Evolutionary conservation across 2,329 filamentous ascomycete genomes (phyloP).

Genomic region (Phymatotrichopsis omnivora): DNA sequence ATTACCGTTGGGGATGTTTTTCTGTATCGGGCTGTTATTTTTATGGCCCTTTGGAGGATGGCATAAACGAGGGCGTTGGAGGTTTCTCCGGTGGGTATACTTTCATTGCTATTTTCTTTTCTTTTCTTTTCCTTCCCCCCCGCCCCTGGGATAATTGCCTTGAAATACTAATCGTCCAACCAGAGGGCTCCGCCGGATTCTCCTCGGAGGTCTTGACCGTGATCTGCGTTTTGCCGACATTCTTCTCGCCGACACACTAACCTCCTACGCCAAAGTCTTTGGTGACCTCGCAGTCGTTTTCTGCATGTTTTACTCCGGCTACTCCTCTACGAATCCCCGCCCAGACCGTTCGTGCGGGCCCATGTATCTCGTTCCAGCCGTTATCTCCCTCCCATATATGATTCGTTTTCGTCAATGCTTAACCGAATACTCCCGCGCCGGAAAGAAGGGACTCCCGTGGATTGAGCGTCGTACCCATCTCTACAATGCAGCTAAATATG

Average conservation of each 20-base stretch:
- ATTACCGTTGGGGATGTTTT: constrained; percentile 74
- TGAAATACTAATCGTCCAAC: background rate
- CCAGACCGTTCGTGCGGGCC: constrained; percentile 78
- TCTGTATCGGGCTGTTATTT: constrained; percentile 60
- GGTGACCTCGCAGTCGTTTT: constrained; percentile 79
- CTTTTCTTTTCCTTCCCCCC: background rate
- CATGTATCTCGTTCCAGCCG: constrained; percentile 65
- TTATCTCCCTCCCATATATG: constrained; percentile 70
- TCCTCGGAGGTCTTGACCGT: constrained; percentile 73
- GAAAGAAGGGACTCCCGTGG: constrained; percentile 39
- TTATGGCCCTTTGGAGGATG: constrained; percentile 50
- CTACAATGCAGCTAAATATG: constrained; percentile 90
- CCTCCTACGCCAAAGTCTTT: constrained; percentile 85
- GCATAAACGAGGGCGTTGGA: constrained; percentile 28
- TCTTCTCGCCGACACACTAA: constrained; percentile 83
- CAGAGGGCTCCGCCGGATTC: constrained; percentile 61
- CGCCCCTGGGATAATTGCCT: constrained; percentile 2
- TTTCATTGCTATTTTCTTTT: constrained; percentile 1
- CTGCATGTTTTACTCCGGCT: constrained; percentile 78
- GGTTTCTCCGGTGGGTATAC: constrained; percentile 27
- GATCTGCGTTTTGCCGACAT: constrained; percentile 95
- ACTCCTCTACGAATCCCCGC: constrained; percentile 59
- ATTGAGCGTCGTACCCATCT: constrained; percentile 56
- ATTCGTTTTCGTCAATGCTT: constrained; percentile 89
- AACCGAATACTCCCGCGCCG: constrained; percentile 71